phyloP scores from a whole-genome alignment of 2,329 filamentous ascomycete species.

The Grosmannia huntii region DNA sequence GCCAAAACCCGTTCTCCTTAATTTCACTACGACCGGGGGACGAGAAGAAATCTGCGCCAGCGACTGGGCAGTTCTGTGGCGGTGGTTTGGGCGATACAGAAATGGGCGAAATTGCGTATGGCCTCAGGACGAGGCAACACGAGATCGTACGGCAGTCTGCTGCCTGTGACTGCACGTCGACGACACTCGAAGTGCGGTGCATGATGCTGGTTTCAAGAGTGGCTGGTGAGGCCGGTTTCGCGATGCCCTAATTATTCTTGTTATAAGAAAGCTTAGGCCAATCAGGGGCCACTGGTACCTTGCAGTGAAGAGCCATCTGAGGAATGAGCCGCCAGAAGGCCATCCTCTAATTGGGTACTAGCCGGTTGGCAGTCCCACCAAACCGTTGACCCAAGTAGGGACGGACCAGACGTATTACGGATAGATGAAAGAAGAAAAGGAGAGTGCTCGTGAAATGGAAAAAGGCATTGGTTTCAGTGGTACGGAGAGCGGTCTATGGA shows the following conservation, averaged over 20 bases:
- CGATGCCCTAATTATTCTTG: background rate
- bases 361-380: background rate
- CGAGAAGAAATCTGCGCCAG: background rate
- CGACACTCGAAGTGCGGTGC: too few relatives aligned
- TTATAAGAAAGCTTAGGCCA: background rate
- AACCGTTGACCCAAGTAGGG: background rate
- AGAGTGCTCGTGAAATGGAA: background rate
- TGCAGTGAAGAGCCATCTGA: background rate
- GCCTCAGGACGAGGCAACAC: background rate
- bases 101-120: background rate
- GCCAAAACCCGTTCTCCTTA: constrained; percentile 3
- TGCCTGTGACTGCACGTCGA: too few relatives aligned
- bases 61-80: background rate
- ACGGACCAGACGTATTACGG: background rate
- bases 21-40: constrained; percentile 1
- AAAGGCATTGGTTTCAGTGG: background rate
- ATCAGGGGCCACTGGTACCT: background rate
- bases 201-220: background rate
- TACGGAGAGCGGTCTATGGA: too few relatives aligned
- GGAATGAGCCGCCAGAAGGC: background rate
- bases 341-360: background rate
- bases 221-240: background rate
- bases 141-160: too few relatives aligned
- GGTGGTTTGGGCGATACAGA: background rate
- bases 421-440: background rate